These are phyloP conservation scores for Friedmanniomyces endolithicus DNA, from an alignment of 495 filamentous ascomycete species.

Conservation along the genomic window DNA sequence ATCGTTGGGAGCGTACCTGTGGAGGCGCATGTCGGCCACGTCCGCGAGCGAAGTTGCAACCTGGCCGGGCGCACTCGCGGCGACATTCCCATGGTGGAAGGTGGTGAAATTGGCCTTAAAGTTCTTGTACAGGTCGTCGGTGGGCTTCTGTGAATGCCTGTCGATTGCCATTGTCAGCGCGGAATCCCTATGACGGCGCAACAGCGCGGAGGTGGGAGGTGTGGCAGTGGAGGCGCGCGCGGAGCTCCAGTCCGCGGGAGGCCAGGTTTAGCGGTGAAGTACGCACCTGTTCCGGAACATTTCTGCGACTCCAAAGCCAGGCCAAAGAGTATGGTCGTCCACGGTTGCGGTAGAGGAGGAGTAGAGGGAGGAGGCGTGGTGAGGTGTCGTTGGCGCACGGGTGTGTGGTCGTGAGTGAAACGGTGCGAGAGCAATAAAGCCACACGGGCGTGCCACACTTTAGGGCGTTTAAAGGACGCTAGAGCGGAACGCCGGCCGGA, in stretches of 20 bases:
- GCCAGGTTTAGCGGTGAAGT: not conserved
- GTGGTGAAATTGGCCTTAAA: conserved; percentile 73
- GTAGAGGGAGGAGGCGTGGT: not conserved
- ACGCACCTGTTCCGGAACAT: conserved; percentile 35
- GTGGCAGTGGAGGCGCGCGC: conserved; percentile 7
- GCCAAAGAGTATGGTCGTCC: not conserved
- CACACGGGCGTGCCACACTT: not conserved
- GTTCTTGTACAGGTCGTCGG: conserved; percentile 66
- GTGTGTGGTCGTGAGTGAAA: not conserved
- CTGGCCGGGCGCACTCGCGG: conserved; percentile 20
- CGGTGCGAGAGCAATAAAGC: not conserved
- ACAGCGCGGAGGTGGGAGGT: not conserved
- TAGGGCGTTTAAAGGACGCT: too few species aligned
- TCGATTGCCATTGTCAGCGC: not conserved
- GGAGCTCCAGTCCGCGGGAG: not conserved
- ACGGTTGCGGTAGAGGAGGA: conserved; percentile 2
- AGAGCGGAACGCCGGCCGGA: too few species aligned
- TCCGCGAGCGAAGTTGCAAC: conserved; percentile 25
- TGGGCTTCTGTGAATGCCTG: conserved; percentile 75
- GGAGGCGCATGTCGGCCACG: conserved; percentile 28
- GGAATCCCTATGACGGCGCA: not conserved
- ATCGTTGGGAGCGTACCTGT: conserved; percentile 21
- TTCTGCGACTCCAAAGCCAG: conserved; percentile 9
- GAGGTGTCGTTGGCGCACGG: not conserved
- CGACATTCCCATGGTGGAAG: conserved; percentile 29